A percentile compares a stretch with the other conserved stretches of the same genome.
These are phyloP conservation scores for Nannochloropsis gaditana DNA, from an alignment of 108 stramenopile species.

Conservation along the genomic window DNA sequence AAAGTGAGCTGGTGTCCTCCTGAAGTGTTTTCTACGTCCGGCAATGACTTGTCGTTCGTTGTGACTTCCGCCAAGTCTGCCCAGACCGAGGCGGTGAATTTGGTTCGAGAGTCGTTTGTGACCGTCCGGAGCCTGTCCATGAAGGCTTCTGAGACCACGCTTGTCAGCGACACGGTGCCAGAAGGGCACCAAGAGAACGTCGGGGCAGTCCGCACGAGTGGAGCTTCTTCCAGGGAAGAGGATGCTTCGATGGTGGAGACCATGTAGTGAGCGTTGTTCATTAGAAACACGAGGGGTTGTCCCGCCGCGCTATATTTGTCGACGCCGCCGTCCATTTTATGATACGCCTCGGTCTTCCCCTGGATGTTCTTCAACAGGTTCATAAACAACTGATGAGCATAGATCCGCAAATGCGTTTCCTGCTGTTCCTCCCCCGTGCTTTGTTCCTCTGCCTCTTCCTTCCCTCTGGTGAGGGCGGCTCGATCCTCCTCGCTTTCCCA, in stretches of 20 bases:
- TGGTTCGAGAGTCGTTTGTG: neutral
- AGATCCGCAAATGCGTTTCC: conserved; percentile 26
- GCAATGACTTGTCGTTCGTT: neutral
- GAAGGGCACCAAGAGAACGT: neutral
- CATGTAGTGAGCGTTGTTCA: conserved; percentile 47
- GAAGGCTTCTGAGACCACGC: neutral
- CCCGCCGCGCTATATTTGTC: neutral
- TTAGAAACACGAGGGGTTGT: conserved; percentile 35
- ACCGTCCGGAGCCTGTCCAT: neutral
- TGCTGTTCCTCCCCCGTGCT: neutral
- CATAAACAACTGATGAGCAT: conserved; percentile 30
- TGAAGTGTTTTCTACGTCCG: neutral
- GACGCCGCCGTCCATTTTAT: conserved; percentile 25
- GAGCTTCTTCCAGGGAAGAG: neutral
- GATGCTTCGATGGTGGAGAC: conserved; percentile 26
- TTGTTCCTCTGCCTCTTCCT: neutral
- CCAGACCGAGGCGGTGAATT: neutral
- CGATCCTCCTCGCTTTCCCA: conserved; percentile 32
- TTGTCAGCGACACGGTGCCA: neutral
- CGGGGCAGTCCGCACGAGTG: neutral
- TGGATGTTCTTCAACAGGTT: conserved; percentile 28
- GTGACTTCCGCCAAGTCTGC: neutral
- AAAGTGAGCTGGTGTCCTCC: conserved; percentile 28
- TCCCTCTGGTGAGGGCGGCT: neutral
- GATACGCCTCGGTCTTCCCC: conserved; percentile 30